Percentiles rank a stretch among this genome's conserved stretches.
Conservation (phyloP, 805 yeast genomes). For the Sungouiella blattae region DNA sequence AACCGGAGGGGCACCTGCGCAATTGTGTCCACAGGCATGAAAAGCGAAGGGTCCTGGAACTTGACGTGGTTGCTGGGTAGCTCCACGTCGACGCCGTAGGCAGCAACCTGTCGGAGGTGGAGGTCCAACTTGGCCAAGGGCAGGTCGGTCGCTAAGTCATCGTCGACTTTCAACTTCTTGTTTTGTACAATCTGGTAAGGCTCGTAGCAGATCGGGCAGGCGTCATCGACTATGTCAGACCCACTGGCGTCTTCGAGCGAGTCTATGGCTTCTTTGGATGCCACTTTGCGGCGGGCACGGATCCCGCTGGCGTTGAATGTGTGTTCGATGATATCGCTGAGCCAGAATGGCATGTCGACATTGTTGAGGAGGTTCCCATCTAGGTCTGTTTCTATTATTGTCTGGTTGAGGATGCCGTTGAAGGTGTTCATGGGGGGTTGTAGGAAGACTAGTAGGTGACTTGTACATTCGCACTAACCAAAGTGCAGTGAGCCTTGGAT, state of each 20-base stretch:
- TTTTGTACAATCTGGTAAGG: slow-evolving; percentile 18
- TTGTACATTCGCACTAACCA: too few relatives aligned
- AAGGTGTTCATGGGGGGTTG: slow-evolving; percentile 1
- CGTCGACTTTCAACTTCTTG: slow-evolving; percentile 10
- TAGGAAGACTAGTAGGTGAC: too few relatives aligned
- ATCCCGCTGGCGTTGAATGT: slow-evolving; percentile 31
- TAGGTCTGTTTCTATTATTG: slow-evolving; percentile 13
- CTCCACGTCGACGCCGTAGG: slow-evolving; percentile 4
- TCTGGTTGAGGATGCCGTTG: slow-evolving; percentile 10
- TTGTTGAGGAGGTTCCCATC: slow-evolving; percentile 13
- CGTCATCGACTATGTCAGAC: slow-evolving; percentile 16
- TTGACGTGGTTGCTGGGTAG: slow-evolving; percentile 1
- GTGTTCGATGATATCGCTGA: slow-evolving; percentile 25
- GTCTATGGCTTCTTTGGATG: slow-evolving; percentile 39
- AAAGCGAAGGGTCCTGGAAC: slow-evolving; percentile 12
- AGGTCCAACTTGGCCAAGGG: slow-evolving; percentile 2
- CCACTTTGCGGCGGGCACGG: slow-evolving; percentile 21
- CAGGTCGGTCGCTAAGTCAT: not conserved
- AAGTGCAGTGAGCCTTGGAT: too few relatives aligned
- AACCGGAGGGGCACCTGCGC: slow-evolving; percentile 9
- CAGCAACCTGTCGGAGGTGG: not conserved
- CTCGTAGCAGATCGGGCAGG: slow-evolving; percentile 43
- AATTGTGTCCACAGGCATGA: slow-evolving; percentile 11
- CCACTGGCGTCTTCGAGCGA: slow-evolving; percentile 26
- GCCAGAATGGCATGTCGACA: slow-evolving; percentile 16